Percentiles rank a stretch among this genome's conserved stretches.
phyloP scores from a whole-genome alignment of 2,329 filamentous ascomycete species.

The Diaporthe citrichinensis region DNA sequence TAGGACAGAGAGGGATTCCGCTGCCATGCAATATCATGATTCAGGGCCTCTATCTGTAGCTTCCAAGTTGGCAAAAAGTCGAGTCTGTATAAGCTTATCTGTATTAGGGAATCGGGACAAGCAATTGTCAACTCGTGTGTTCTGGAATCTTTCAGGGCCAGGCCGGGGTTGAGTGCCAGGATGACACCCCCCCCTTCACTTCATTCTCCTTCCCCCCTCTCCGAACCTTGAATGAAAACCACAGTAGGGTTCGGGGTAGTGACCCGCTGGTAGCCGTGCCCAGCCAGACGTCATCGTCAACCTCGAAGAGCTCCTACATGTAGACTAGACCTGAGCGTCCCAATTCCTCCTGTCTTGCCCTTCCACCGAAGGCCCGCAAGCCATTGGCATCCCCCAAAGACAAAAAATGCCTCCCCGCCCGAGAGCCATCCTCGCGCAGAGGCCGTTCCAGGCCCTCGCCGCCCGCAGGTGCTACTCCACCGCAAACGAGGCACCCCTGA shows the following conservation, averaged over 20 bases:
- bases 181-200: neutral
- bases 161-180: neutral
- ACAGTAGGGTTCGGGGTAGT: conserved; percentile 11
- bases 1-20: neutral
- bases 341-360: neutral
- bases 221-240: neutral
- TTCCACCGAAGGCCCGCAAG: neutral
- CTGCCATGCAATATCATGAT: conserved; percentile 10
- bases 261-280: conserved; percentile 14
- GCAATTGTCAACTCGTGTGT: neutral
- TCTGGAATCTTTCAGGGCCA: conserved; percentile 18
- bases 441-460: conserved; percentile 41
- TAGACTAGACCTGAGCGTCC: neutral
- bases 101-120: neutral
- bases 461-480: conserved; percentile 55
- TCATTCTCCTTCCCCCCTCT: neutral
- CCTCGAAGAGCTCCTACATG: neutral
- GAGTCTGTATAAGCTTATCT: conserved; percentile 26
- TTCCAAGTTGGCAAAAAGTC: neutral
- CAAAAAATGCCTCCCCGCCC: conserved; percentile 26
- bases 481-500: conserved; percentile 61
- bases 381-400: neutral
- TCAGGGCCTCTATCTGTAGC: neutral
- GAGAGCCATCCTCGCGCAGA: conserved; percentile 26
- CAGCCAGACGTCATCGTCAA: conserved; percentile 27